These are phyloP conservation scores for Aspergillus asperescens DNA, from an alignment of 495 filamentous ascomycete species.

Conservation along the genomic window DNA sequence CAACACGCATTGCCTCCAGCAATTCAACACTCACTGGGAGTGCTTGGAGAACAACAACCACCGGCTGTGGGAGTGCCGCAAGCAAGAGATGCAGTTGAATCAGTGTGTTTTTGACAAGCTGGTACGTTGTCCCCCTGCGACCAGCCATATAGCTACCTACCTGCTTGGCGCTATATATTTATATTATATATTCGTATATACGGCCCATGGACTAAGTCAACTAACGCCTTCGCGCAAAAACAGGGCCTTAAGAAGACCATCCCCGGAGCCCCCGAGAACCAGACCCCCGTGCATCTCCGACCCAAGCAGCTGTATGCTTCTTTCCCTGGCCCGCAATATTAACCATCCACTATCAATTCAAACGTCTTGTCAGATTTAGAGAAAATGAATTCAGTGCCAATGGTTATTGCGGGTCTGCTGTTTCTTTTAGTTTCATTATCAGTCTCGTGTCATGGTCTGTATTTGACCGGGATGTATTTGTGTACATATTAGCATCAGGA, in stretches of 20 bases:
- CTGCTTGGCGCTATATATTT: too few relatives aligned
- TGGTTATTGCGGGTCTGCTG: not conserved
- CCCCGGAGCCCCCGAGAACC: conserved; percentile 71
- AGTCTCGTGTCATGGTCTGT: conserved; percentile 15
- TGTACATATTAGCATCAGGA: conserved; percentile 43
- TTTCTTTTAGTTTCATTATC: conserved; percentile 20
- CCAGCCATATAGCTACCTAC: too few relatives aligned
- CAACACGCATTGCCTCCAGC: conserved; percentile 84
- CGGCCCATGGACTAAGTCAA: not conserved
- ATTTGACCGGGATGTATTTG: conserved; percentile 29
- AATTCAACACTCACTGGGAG: conserved; percentile 90
- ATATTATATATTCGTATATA: too few relatives aligned
- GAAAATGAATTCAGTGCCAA: conserved; percentile 5
- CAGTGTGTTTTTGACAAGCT: conserved; percentile 92
- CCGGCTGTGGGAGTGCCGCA: conserved; percentile 85
- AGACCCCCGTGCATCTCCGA: conserved; percentile 77
- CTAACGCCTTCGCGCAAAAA: not conserved
- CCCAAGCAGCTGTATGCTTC: conserved; percentile 68
- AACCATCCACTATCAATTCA: conserved; percentile 5
- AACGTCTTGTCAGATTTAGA: conserved; percentile 2
- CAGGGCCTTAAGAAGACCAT: conserved; percentile 89
- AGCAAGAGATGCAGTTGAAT: conserved; percentile 74
- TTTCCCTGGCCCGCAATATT: conserved; percentile 42
- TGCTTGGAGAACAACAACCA: conserved; percentile 98
- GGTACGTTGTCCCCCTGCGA: conserved; percentile 56